phyloP scores from a whole-genome alignment of 768 basidiomycete genomes.

The Tulasnella sp. region DNA sequence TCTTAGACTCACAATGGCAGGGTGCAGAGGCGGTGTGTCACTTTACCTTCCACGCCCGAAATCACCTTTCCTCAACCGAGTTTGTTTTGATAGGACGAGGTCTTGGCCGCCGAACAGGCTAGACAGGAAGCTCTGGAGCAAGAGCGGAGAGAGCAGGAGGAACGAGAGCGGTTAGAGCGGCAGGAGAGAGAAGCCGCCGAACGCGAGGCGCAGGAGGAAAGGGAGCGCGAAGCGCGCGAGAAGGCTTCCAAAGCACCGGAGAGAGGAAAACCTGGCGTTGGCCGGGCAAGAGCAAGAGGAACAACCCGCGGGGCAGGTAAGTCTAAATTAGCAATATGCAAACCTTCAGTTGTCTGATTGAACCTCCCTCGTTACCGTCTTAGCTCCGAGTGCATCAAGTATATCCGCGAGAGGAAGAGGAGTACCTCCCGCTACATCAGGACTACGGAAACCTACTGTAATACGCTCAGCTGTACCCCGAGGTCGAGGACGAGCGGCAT shows the following conservation, averaged over 20 bases:
- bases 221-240: slow-evolving; percentile 8
- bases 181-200: slow-evolving; percentile 13
- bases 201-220: slow-evolving; percentile 10
- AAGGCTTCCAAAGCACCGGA: slow-evolving; percentile 5
- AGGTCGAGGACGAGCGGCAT: neutral
- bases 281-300: neutral
- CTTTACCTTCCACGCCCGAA: neutral
- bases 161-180: slow-evolving; percentile 9
- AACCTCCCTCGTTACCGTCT: neutral
- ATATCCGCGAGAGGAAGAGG: neutral
- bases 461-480: neutral
- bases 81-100: slow-evolving; percentile 7
- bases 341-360: neutral
- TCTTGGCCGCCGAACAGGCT: neutral
- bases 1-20: slow-evolving; percentile 17
- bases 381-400: neutral
- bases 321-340: neutral
- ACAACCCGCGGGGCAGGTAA: neutral
- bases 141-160: slow-evolving; percentile 10
- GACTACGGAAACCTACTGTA: slow-evolving; percentile 7
- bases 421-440: neutral
- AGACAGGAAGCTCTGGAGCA: slow-evolving; percentile 3
- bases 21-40: slow-evolving; percentile 17
- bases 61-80: neutral
- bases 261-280: neutral